Conservation (phyloP, 2,329 filamentous ascomycete species). For the Colletotrichum tropicicola region DNA sequence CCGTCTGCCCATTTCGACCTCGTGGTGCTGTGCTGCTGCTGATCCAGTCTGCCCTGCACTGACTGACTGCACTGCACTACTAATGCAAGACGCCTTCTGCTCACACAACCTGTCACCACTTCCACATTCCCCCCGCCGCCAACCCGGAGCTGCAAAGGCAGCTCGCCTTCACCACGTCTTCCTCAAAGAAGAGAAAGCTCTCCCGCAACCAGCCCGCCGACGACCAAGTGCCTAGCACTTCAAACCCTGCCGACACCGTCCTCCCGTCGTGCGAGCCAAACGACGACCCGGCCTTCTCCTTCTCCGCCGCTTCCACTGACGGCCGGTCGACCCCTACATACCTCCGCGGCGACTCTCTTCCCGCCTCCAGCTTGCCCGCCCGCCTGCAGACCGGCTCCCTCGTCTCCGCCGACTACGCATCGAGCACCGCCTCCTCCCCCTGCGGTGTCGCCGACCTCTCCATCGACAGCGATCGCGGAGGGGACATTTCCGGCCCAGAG, state of each 20-base stretch:
- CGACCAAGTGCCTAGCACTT: conserved; percentile 44
- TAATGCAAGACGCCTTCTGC: conserved; percentile 24
- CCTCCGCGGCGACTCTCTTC: conserved; percentile 41
- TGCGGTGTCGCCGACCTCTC: conserved; percentile 66
- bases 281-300: conserved; percentile 60
- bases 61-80: conserved; percentile 15
- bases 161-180: conserved; percentile 78
- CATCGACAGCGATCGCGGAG: conserved; percentile 63
- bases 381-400: conserved; percentile 57
- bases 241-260: conserved; percentile 55
- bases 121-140: conserved; percentile 6
- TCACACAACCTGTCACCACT: conserved; percentile 5
- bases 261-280: conserved; percentile 63
- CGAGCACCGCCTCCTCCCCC: conserved; percentile 67
- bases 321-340: conserved; percentile 35
- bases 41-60: no score
- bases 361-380: conserved; percentile 61
- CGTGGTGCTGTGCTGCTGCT: neutral
- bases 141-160: conserved; percentile 67
- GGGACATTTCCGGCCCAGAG: conserved; percentile 51
- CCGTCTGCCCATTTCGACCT: neutral
- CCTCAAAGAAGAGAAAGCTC: conserved; percentile 78
- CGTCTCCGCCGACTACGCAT: conserved; percentile 57
- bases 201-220: conserved; percentile 54
- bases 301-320: conserved; percentile 50